A percentile compares a stretch with the other conserved stretches of the same genome.
These are phyloP conservation scores for Boletus bicolor DNA, from an alignment of 768 basidiomycete species.

Conservation along the genomic window DNA sequence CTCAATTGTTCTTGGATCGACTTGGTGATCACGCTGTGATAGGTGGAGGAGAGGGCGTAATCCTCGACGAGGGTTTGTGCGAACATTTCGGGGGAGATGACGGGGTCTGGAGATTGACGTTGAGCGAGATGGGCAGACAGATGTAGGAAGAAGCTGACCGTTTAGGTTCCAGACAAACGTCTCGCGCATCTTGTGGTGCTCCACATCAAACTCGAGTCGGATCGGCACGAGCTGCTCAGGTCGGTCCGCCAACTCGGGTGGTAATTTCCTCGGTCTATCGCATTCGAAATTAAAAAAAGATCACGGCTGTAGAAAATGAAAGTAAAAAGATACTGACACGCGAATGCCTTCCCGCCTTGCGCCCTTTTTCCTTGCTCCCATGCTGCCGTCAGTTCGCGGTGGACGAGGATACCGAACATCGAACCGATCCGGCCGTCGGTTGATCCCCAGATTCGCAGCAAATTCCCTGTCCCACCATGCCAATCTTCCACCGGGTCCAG, in stretches of 20 bases:
- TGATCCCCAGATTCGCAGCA: conserved; percentile 32
- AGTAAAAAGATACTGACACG: conserved; percentile 54
- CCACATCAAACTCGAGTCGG: conserved; percentile 94
- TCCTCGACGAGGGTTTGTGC: conserved; percentile 91
- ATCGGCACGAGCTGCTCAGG: conserved; percentile 89
- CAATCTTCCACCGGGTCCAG: conserved; percentile 40
- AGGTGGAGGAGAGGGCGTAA: conserved; percentile 67
- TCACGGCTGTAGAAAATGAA: neutral
- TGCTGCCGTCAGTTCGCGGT: conserved; percentile 30
- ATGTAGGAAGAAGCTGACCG: conserved; percentile 49
- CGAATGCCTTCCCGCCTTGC: conserved; percentile 66
- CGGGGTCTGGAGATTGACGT: conserved; percentile 55
- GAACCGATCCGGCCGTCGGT: conserved; percentile 39
- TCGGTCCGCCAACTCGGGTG: conserved; percentile 52
- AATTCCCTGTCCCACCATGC: conserved; percentile 67
- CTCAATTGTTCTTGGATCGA: conserved; percentile 86
- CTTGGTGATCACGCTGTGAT: conserved; percentile 67
- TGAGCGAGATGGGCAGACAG: neutral
- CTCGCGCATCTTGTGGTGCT: conserved; percentile 90
- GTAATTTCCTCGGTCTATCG: conserved; percentile 58
- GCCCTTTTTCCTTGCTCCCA: conserved; percentile 45
- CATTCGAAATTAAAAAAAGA: neutral
- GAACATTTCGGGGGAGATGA: conserved; percentile 87
- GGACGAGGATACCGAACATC: conserved; percentile 56
- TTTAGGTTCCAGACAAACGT: conserved; percentile 97